A percentile compares a stretch with the other conserved stretches of the same genome.
These are phyloP conservation scores for Phytophthora tentaculata DNA, from an alignment of 352 stramenopile genomes.

Conservation along the genomic window DNA sequence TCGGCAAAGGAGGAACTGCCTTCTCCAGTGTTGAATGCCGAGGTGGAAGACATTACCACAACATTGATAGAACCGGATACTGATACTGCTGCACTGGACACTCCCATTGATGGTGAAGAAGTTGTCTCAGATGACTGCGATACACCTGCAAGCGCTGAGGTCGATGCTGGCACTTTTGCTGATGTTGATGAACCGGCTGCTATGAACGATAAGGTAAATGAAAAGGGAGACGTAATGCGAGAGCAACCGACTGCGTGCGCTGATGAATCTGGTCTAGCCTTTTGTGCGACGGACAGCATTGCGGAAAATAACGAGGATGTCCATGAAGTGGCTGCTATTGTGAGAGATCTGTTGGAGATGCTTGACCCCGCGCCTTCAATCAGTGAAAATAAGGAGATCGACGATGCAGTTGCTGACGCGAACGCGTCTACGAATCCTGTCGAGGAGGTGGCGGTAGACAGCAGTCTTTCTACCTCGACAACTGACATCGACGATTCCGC, in stretches of 20 bases:
- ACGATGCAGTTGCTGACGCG: neutral
- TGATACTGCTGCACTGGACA: too few species aligned
- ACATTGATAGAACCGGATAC: neutral
- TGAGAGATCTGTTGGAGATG: constrained; percentile 22
- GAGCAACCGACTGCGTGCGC: neutral
- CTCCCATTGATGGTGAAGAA: neutral
- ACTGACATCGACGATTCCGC: neutral
- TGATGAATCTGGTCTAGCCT: too few species aligned
- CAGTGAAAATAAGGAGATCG: constrained; percentile 5
- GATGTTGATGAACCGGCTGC: neutral
- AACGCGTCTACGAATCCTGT: neutral
- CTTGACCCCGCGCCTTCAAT: neutral
- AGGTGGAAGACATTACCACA: neutral
- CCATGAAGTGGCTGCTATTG: constrained; percentile 4
- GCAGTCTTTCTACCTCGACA: neutral
- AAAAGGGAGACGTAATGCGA: neutral
- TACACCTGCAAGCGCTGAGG: neutral
- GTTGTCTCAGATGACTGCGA: neutral
- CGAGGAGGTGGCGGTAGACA: neutral
- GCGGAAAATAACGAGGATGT: too few species aligned
- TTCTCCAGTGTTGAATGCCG: neutral
- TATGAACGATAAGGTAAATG: neutral
- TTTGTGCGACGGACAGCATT: too few species aligned
- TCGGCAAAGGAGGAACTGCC: neutral
- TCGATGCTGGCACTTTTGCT: neutral